phyloP scores from a whole-genome alignment of 2,329 filamentous ascomycete species.

The Pseudomassariella vexata region DNA sequence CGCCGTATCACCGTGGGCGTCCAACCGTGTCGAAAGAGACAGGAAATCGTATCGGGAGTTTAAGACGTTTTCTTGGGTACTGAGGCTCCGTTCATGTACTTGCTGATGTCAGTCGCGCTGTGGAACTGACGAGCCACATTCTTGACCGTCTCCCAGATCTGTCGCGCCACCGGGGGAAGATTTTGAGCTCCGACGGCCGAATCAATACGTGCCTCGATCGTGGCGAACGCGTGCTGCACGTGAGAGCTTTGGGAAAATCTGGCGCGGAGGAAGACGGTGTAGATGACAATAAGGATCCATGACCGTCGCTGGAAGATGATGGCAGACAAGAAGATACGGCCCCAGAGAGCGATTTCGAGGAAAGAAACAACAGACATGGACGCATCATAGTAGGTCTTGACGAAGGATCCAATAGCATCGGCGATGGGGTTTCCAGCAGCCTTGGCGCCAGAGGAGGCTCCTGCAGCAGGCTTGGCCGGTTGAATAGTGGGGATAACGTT shows the following conservation, averaged over 20 bases:
- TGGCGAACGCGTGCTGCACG: constrained; percentile 75
- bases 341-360: constrained; percentile 84
- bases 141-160: constrained; percentile 80
- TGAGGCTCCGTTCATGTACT: constrained; percentile 58
- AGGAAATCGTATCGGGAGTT: too few species aligned
- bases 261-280: constrained; percentile 88
- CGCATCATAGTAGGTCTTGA: constrained; percentile 95
- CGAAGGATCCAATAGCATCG: constrained; percentile 83
- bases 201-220: constrained; percentile 71
- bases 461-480: constrained; percentile 55
- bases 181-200: constrained; percentile 79
- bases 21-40: too few species aligned
- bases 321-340: constrained; percentile 74
- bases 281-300: constrained; percentile 80
- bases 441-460: constrained; percentile 52
- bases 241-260: constrained; percentile 87
- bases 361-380: constrained; percentile 90
- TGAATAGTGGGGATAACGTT: constrained; percentile 85
- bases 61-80: constrained; percentile 62
- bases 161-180: constrained; percentile 71
- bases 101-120: constrained; percentile 71
- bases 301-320: constrained; percentile 85
- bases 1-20: neutral
- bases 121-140: constrained; percentile 65
- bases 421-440: constrained; percentile 56